A percentile compares a stretch with the other conserved stretches of the same genome.
Evolutionary conservation across 805 yeast species (phyloP).

Genomic region (Spathaspora sp.): DNA sequence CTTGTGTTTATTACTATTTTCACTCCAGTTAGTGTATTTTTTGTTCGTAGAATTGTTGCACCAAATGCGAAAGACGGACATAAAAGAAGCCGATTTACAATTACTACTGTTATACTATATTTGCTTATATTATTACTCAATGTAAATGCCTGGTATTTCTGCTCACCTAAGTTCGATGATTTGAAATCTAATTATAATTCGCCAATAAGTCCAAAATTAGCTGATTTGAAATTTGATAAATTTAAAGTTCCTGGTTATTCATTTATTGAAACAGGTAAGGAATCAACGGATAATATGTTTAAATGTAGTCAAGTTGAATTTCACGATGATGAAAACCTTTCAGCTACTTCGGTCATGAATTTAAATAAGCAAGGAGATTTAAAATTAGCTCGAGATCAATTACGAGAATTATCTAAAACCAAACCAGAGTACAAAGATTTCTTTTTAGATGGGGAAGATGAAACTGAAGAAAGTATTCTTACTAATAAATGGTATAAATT

Average conservation of each 20-base stretch:
- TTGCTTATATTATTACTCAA: neutral
- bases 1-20: neutral
- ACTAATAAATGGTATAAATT: slow-evolving; percentile 11
- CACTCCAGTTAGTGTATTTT: neutral
- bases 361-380: slow-evolving; percentile 5
- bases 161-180: neutral
- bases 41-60: neutral
- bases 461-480: slow-evolving; percentile 10
- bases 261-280: slow-evolving; percentile 1
- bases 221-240: neutral
- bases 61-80: neutral
- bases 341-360: neutral
- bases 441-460: slow-evolving; percentile 10
- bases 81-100: neutral
- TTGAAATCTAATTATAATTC: neutral
- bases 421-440: slow-evolving; percentile 8
- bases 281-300: neutral
- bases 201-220: neutral
- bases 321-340: neutral
- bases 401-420: slow-evolving; percentile 4
- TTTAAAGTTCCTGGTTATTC: neutral
- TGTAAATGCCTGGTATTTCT: neutral
- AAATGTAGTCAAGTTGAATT: slow-evolving; percentile 3
- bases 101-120: neutral
- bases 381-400: slow-evolving; percentile 9